phyloP scores from a whole-genome alignment of 2,329 filamentous ascomycete genomes.

The Cordyceps tenuipes region DNA sequence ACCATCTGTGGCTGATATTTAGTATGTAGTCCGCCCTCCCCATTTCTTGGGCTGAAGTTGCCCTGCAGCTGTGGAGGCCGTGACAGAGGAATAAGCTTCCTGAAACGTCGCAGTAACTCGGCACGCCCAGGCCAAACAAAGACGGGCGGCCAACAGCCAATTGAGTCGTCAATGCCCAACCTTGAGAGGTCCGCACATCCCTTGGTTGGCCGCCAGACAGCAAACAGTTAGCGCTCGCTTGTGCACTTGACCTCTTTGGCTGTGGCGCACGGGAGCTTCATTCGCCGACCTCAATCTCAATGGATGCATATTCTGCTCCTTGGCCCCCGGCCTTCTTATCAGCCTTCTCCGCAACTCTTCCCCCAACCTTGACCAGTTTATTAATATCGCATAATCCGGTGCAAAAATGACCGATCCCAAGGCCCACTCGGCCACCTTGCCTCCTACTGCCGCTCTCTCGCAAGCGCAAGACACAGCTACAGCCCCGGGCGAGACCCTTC shows the following conservation, averaged over 20 bases:
- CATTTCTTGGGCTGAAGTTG: no score
- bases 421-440: neutral
- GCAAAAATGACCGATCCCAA: conserved; percentile 3
- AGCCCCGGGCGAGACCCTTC: neutral
- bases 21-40: no score
- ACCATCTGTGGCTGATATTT: no score
- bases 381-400: neutral
- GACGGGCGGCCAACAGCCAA: no score
- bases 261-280: conserved; percentile 3
- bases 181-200: neutral
- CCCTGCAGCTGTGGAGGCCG: no score
- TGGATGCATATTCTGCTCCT: neutral
- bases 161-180: no score
- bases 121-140: no score
- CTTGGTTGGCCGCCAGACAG: neutral
- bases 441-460: neutral
- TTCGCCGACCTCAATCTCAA: neutral
- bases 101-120: no score
- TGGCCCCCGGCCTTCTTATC: neutral
- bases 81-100: no score
- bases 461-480: neutral
- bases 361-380: neutral
- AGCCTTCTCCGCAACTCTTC: neutral
- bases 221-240: neutral
- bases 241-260: conserved; percentile 7